Conservation (phyloP, 139 green algal species). For the Chlamydomonas applanata region DNA sequence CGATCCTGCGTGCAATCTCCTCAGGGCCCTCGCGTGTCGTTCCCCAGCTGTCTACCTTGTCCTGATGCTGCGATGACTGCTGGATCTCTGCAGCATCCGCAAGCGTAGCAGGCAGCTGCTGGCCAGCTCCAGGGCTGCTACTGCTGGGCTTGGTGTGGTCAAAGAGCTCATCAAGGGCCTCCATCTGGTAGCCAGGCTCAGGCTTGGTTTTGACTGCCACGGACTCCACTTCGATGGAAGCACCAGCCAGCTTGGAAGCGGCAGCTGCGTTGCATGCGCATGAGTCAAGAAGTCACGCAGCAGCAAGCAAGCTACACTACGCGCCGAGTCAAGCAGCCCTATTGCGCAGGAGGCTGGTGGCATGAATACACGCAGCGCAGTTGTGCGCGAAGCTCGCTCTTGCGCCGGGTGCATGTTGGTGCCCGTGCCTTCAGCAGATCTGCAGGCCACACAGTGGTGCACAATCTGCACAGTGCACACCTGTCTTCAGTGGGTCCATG, state of each 20-base stretch:
- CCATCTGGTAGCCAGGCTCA: conserved; percentile 29
- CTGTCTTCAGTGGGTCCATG: background rate
- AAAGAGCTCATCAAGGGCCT: conserved; percentile 36
- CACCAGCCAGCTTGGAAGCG: background rate
- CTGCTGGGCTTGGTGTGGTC: background rate
- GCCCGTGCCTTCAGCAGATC: no score
- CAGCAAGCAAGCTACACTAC: no score
- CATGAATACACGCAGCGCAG: no score
- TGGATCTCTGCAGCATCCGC: background rate
- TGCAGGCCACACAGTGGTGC: no score
- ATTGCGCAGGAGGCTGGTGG: no score
- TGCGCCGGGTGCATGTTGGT: no score
- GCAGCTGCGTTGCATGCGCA: background rate
- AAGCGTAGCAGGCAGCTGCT: background rate
- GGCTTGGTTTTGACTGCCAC: background rate
- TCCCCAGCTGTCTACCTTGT: conserved; percentile 20
- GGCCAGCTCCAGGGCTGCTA: background rate
- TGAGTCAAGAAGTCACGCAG: no score
- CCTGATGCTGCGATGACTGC: background rate
- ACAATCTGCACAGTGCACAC: background rate
- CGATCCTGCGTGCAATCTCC: conserved; percentile 34
- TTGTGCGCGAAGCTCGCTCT: no score
- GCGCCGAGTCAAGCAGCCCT: no score
- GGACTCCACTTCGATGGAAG: background rate
- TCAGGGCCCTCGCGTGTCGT: conserved; percentile 27